Evolutionary conservation across 352 stramenopile species (phyloP), one percentile per base, ranked within the genome.

Genomic region (Globisporangium polare): DNA sequence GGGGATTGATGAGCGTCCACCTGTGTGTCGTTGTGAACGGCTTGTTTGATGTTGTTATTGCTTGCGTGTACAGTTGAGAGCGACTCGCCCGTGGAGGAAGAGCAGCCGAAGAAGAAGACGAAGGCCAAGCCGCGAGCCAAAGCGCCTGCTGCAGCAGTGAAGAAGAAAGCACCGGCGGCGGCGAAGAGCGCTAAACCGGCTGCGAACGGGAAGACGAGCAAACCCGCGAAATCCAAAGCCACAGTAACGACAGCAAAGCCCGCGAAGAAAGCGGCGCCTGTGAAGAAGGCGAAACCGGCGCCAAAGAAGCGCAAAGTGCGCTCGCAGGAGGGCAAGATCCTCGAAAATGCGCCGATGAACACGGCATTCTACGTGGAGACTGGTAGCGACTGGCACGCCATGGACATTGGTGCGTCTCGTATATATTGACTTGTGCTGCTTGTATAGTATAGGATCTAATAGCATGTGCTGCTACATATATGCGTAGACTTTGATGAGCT

Each of bases 401-500:
- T 75, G 5, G 77, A 86, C 43, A 79, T 92, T 41, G 65, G 67
- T 75, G 43, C 24, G 63, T 62, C 2, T n/a, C 37, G 6, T 12
- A 18, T 42, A 42, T 42, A 42, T 42, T 18, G 2, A 42, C 15
- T 17, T 27, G 3, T 60, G 17, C 3, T n/a, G n/a, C 9, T 5
- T 9, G 33, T 47, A 3, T 45, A 9, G 35, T 26, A 24, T 29
- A 27, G 18, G 15, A 33, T 50, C 35, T 58, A 18, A 49, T 9
- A 2, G 5, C 17, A 2, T 54, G 22, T 37, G 10, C 6, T 37
- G 2, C 5, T n/a, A n/a, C n/a, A 7, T 27, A 18, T 18, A 1
- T 43, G 18, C 45, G n/a, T n/a, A 74, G 80, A 95, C 49, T 90
- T 93, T 46, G 76, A 92, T 33, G 83, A 95, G 43, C 67, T 95